Percentiles rank a stretch among this genome's conserved stretches.
Conservation (phyloP, 768 basidiomycete species). For the Tylopilus subfusipes region DNA sequence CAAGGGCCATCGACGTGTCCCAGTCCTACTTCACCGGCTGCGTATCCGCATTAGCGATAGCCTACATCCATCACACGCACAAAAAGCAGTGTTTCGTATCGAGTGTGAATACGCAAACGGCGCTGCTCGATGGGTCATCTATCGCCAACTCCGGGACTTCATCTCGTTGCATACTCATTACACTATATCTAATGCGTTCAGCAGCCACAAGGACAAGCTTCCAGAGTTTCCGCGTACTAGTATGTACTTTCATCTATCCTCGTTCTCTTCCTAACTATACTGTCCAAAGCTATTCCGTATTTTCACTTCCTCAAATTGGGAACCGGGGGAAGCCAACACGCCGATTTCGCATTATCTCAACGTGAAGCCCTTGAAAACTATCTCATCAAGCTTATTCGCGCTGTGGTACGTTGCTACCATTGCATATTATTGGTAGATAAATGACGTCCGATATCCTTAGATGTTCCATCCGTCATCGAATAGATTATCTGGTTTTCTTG, state of each 20-base stretch:
- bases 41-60: slow-evolving; percentile 85
- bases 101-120: slow-evolving; percentile 97
- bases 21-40: slow-evolving; percentile 72
- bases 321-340: slow-evolving; percentile 47
- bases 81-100: slow-evolving; percentile 82
- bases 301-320: slow-evolving; percentile 80
- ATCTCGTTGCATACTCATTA: slow-evolving; percentile 88
- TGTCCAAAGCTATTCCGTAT: slow-evolving; percentile 71
- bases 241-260: slow-evolving; percentile 27
- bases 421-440: neutral
- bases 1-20: slow-evolving; percentile 76
- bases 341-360: slow-evolving; percentile 79
- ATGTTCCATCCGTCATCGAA: slow-evolving; percentile 78
- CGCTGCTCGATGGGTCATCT: slow-evolving; percentile 90
- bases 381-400: slow-evolving; percentile 79
- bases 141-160: slow-evolving; percentile 91
- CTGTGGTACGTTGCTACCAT: slow-evolving; percentile 61
- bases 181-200: slow-evolving; percentile 76
- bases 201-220: slow-evolving; percentile 66
- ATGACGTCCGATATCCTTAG: neutral
- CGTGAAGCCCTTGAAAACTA: slow-evolving; percentile 85
- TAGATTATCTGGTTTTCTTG: slow-evolving; percentile 84
- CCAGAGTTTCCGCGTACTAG: slow-evolving; percentile 91
- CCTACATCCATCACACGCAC: slow-evolving; percentile 70
- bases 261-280: neutral